Evolutionary conservation across 768 basidiomycete genomes (phyloP).

Genomic region (Cystobasidium onofrii): DNA sequence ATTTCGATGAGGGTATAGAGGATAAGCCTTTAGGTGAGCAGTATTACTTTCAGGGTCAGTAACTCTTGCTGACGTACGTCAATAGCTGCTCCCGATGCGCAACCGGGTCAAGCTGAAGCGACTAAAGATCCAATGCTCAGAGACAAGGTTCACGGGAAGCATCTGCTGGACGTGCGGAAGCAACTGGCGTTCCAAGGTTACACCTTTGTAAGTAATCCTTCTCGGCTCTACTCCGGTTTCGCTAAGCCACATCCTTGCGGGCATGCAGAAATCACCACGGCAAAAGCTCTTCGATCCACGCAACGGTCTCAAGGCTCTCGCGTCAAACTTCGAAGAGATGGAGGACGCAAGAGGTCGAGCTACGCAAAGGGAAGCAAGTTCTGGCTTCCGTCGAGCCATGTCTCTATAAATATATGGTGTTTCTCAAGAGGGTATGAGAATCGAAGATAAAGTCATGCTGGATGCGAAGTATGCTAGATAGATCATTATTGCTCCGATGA

Average conservation of each 20-base stretch:
- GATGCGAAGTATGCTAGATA: too few relatives aligned
- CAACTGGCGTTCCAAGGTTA: constrained; percentile 63
- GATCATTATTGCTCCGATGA: too few relatives aligned
- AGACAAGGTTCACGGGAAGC: constrained; percentile 72
- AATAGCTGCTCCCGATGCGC: constrained; percentile 74
- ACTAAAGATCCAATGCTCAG: constrained; percentile 82
- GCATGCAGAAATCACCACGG: constrained; percentile 19
- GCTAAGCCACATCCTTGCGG: neutral
- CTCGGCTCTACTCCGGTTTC: neutral
- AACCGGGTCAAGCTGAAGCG: constrained; percentile 58
- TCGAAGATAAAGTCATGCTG: too few relatives aligned
- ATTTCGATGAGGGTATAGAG: constrained; percentile 92
- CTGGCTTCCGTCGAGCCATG: constrained; percentile 27
- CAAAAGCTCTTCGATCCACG: constrained; percentile 14
- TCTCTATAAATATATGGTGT: constrained; percentile 22
- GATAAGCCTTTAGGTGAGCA: constrained; percentile 52
- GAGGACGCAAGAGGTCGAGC: constrained; percentile 15
- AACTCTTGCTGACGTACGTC: neutral
- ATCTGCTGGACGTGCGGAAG: constrained; percentile 83
- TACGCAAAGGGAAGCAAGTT: constrained; percentile 20
- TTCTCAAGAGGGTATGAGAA: too few relatives aligned
- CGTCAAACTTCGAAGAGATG: neutral
- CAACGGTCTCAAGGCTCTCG: neutral
- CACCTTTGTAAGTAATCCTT: constrained; percentile 22
- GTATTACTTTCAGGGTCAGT: neutral